Evolutionary conservation across 352 stramenopile species (phyloP).

Genomic region (Pythium biforme): DNA sequence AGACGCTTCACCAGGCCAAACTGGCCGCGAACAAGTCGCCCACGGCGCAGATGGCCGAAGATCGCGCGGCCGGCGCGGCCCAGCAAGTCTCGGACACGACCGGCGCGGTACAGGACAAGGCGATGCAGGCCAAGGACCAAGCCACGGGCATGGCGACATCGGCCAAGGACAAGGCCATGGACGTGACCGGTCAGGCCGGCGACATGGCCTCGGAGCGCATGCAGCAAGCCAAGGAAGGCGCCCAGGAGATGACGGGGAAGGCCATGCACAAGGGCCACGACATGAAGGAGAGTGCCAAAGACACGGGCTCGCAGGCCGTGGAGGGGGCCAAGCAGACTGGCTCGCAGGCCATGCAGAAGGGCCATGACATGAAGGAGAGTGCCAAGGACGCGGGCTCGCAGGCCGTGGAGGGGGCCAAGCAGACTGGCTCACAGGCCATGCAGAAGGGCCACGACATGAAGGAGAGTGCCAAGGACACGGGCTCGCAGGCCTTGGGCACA

Average conservation of each 20-base stretch:
- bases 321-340: slow-evolving; percentile 24
- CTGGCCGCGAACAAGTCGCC: slow-evolving; percentile 45
- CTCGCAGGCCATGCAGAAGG: slow-evolving; percentile 14
- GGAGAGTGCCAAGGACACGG: slow-evolving; percentile 19
- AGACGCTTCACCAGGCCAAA: slow-evolving; percentile 63
- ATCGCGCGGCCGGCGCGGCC: slow-evolving; percentile 21
- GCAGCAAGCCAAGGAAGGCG: slow-evolving; percentile 22
- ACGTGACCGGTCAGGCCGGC: slow-evolving; percentile 14
- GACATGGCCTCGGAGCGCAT: slow-evolving; percentile 27
- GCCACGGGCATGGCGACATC: slow-evolving; percentile 22
- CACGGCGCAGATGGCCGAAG: slow-evolving; percentile 38
- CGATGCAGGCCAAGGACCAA: slow-evolving; percentile 22
- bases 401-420: slow-evolving; percentile 15
- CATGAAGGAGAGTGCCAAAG: slow-evolving; percentile 23
- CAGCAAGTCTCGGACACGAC: slow-evolving; percentile 26
- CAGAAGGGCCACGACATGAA: slow-evolving; percentile 18
- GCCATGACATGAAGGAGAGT: slow-evolving; percentile 5
- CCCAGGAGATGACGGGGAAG: slow-evolving; percentile 18
- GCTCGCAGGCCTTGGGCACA: slow-evolving; percentile 8
- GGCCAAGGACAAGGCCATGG: slow-evolving; percentile 30
- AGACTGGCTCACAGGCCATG: slow-evolving; percentile 15
- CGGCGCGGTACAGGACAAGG: slow-evolving; percentile 24
- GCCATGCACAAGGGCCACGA: slow-evolving; percentile 28
- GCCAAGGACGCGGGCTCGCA: slow-evolving; percentile 21
- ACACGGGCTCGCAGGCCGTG: slow-evolving; percentile 16